A percentile compares a stretch with the other conserved stretches of the same genome.
phyloP scores from a whole-genome alignment of 2,329 filamentous ascomycete genomes.

The Ceratocystis destructans region DNA sequence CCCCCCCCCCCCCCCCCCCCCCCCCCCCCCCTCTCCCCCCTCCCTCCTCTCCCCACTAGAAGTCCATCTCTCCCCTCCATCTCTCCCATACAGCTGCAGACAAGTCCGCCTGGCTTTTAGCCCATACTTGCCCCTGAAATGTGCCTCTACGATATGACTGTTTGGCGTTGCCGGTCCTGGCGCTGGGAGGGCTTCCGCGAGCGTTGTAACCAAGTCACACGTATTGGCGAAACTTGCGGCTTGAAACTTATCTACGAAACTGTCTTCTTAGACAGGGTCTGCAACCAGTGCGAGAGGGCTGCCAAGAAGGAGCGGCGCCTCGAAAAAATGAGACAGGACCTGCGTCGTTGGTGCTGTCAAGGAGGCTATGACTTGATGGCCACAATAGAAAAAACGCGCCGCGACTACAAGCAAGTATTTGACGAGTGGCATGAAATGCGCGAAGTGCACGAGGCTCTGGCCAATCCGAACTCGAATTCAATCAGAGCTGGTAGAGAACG shows the following conservation, averaged over 20 bases:
- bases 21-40: background rate
- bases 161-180: slow-evolving; percentile 78
- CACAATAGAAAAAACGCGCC: slow-evolving; percentile 56
- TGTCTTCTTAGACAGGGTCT: slow-evolving; percentile 47
- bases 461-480: background rate
- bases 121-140: slow-evolving; percentile 34
- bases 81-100: slow-evolving; percentile 2
- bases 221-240: slow-evolving; percentile 90
- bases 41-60: no score
- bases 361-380: slow-evolving; percentile 57
- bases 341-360: slow-evolving; percentile 55
- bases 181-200: slow-evolving; percentile 88
- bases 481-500: background rate
- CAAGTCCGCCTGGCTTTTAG: background rate
- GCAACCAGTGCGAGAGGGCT: slow-evolving; percentile 79
- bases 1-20: no score
- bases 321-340: slow-evolving; percentile 58
- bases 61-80: no score
- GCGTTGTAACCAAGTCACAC: slow-evolving; percentile 89
- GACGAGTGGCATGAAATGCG: slow-evolving; percentile 42
- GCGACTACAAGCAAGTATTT: slow-evolving; percentile 53
- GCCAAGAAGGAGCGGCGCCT: slow-evolving; percentile 69
- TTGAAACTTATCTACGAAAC: slow-evolving; percentile 78
- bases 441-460: slow-evolving; percentile 26
- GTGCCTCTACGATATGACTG: slow-evolving; percentile 93